A percentile compares a stretch with the other conserved stretches of the same genome.
These are phyloP conservation scores for Fusarium avenaceum DNA, from an alignment of 2,329 filamentous ascomycete genomes.

Conservation along the genomic window DNA sequence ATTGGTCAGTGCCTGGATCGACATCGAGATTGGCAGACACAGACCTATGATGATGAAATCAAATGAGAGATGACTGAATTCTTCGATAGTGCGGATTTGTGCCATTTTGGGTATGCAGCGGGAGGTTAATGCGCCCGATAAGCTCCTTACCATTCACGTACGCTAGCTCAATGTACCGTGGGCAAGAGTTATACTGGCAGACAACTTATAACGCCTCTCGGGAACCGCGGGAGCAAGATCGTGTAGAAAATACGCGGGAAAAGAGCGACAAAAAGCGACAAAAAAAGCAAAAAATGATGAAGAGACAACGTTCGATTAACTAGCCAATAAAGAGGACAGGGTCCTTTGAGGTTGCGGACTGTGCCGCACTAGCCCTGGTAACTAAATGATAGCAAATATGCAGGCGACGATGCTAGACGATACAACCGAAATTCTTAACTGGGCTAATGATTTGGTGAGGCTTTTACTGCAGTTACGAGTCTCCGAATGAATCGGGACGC, in stretches of 20 bases:
- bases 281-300: background rate
- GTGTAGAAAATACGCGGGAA: background rate
- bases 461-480: conserved; percentile 27
- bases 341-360: background rate
- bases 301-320: background rate
- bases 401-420: background rate
- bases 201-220: conserved; percentile 18
- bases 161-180: background rate
- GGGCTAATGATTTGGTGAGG: conserved; percentile 3
- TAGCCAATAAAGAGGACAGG: background rate
- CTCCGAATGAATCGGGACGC: conserved; percentile 1
- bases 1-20: background rate
- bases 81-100: conserved; percentile 25
- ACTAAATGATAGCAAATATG: background rate
- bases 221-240: background rate
- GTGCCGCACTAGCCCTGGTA: background rate
- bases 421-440: background rate
- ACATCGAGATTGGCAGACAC: background rate
- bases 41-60: conserved; percentile 62
- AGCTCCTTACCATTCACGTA: background rate
- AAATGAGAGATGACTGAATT: conserved; percentile 47
- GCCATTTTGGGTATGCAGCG: background rate
- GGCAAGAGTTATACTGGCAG: background rate
- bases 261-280: background rate
- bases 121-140: background rate